Evolutionary conservation across 306 rosid species (phyloP), one percentile per base, ranked within the genome.

Genomic region (Lagenaria siceraria): DNA sequence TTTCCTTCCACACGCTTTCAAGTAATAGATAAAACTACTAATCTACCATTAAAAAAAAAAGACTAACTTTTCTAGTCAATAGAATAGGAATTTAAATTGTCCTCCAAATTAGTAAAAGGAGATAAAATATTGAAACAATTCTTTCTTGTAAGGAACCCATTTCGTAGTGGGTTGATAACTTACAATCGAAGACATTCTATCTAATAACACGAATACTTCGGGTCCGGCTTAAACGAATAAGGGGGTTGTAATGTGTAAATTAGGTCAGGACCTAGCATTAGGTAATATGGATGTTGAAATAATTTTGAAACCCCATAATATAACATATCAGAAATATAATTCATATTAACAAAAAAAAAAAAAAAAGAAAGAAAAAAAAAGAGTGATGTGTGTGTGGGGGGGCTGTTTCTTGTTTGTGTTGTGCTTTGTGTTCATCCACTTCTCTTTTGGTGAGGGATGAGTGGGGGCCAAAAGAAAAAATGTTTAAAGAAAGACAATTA

Each of bases 401-500:
- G 89, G 90, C 90, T 33, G 21, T 79, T 79, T 82, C 25, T 73
- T 81, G 75, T 36, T 75, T 33, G 21, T 79, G 33, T 79, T 82
- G n/a, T 73, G 83, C 77, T 36, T 75, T 84, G 80, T 85, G 84
- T 84, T 86, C 81, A 84, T 84, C 91, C 92, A 83, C 92, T 78
- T 81, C 82, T 82, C 75, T 77, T 77, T 65, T 68, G 66, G 49
- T 66, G 78, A 70, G 35, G 17, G 61, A 54, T 54, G 77, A 29
- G 46, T 78, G 75, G 85, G 84, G 78, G 80, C 80, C 63, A 53
- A 80, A 83, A 88, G 81, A 83, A 83, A n/a, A 64, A 60, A 83
- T 48, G 46, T 64, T 59, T 79, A 69, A 79, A 81, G 75, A 86
- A 84, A 90, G 93, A 90, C 86, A 88, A 91, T 94, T 81, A 87